Evolutionary conservation across 768 basidiomycete species (phyloP).

Genomic region (Chalciporus piperatus): DNA sequence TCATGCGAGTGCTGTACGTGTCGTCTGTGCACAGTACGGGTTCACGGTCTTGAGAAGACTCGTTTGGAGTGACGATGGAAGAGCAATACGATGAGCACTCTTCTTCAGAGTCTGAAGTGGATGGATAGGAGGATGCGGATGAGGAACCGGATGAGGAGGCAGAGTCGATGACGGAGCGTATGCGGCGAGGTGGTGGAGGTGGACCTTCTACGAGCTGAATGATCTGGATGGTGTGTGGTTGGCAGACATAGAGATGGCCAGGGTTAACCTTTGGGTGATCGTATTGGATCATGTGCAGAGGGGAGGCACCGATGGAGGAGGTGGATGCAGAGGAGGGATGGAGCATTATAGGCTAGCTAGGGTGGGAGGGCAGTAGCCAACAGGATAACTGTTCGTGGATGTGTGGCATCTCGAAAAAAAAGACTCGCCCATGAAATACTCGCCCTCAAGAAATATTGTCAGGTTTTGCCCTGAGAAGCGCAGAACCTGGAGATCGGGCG

Average conservation of each 20-base stretch:
- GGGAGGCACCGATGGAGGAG: slow-evolving; percentile 20
- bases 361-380: background rate
- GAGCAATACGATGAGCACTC: slow-evolving; percentile 72
- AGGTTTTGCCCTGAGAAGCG: slow-evolving; percentile 13
- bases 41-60: slow-evolving; percentile 27
- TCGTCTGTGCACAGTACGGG: slow-evolving; percentile 40
- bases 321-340: slow-evolving; percentile 23
- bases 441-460: background rate
- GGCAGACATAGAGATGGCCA: slow-evolving; percentile 45
- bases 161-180: slow-evolving; percentile 34
- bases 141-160: slow-evolving; percentile 42
- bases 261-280: slow-evolving; percentile 35
- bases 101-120: slow-evolving; percentile 37
- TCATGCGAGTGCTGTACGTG: slow-evolving; percentile 54
- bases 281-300: slow-evolving; percentile 23
- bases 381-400: slow-evolving; percentile 17
- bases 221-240: slow-evolving; percentile 56
- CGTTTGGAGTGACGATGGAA: slow-evolving; percentile 47
- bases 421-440: background rate
- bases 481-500: slow-evolving; percentile 21
- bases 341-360: slow-evolving; percentile 25
- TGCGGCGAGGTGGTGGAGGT: slow-evolving; percentile 44
- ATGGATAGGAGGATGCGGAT: slow-evolving; percentile 35
- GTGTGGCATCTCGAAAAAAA: slow-evolving; percentile 27
- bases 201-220: slow-evolving; percentile 72